These are phyloP conservation scores for Clarireedia monteithiana DNA, from an alignment of 2,329 filamentous ascomycete genomes.

Conservation along the genomic window DNA sequence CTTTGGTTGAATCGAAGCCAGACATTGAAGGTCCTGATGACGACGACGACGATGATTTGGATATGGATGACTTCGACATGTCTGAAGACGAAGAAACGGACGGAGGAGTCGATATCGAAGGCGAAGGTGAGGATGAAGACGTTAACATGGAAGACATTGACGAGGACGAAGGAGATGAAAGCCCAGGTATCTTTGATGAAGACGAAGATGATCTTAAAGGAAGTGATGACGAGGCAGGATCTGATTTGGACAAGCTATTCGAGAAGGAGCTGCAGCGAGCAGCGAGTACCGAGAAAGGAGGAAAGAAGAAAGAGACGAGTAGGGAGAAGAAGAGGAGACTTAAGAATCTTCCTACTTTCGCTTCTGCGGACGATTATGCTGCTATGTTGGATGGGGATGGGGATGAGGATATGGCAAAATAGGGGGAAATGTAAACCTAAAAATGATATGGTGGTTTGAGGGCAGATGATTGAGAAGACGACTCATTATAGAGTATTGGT, in stretches of 20 bases:
- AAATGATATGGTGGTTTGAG: too few relatives aligned
- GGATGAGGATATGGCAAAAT: slow-evolving; percentile 33
- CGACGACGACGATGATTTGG: slow-evolving; percentile 40
- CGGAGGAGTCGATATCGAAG: slow-evolving; percentile 27
- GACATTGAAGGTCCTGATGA: slow-evolving; percentile 58
- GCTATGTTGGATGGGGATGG: slow-evolving; percentile 70
- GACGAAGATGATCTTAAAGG: slow-evolving; percentile 25
- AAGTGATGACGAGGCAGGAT: slow-evolving; percentile 45
- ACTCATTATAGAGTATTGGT: too few relatives aligned
- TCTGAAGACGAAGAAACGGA: slow-evolving; percentile 37
- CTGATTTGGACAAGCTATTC: slow-evolving; percentile 38
- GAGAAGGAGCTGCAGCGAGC: slow-evolving; percentile 28
- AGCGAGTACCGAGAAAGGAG: slow-evolving; percentile 33
- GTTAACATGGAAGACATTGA: slow-evolving; percentile 33
- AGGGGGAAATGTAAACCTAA: background rate
- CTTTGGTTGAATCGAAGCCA: slow-evolving; percentile 71
- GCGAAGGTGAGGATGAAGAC: slow-evolving; percentile 25
- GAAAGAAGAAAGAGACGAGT: slow-evolving; percentile 26
- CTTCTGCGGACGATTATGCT: slow-evolving; percentile 88
- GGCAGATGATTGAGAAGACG: too few relatives aligned
- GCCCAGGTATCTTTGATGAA: background rate
- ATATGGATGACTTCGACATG: slow-evolving; percentile 37
- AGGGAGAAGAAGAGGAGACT: slow-evolving; percentile 72
- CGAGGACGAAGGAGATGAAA: slow-evolving; percentile 45
- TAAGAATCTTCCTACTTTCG: slow-evolving; percentile 86